Base-by-base conservation (phyloP, 345 rosid genomes). In the Corchorus olitorius region DNA sequence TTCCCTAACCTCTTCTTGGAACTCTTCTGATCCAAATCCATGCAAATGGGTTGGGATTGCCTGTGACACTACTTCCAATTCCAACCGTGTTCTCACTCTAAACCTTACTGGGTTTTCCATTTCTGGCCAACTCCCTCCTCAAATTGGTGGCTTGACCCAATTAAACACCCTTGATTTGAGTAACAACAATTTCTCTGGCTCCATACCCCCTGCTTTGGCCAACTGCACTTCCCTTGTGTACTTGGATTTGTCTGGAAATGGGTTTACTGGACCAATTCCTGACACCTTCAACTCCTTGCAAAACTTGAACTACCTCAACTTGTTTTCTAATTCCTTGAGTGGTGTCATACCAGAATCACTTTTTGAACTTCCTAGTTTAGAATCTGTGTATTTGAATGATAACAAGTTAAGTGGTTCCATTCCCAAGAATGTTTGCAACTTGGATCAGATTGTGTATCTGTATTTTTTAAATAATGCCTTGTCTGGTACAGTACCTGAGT, bases 401-500 rank as follows among this genome's bases (percentile, higher is more conserved):
- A 94, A 94, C 86, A 85, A 53, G 9, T 77, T 94, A 2, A 91
- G 39, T 34, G 93, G 98, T 76, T 77, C 88, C n/a, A 87, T 94
- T 62, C 94, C 94, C 17, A 45, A 59, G 16, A 89, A 84, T 80
- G 79, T 92, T 13, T 89, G 97, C 2, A 71, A 85, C 50, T 75
- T 86, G 88, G 82, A 70, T 49, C 79, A 88, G 71, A 35, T 86
- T 54, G 3, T 20, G 58, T 75, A 50, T 20, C 79, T 94, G 1
- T 69, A 83, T 80, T 22, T 94, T 46, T 52, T 41, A 78, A 43
- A 76, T 46, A 94, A 94, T 77, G 70, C 65, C 35, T 76, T 94
- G 0, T 85, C 92, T n/a, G 97, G 97, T 56, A 65, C 79, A 54
- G 82, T 94, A 73, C 94, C 97, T 0, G 89, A 85, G 63, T 84